Evolutionary conservation across 2,329 filamentous ascomycete genomes (phyloP), one percentile per base, ranked within the genome.

Genomic region (Fusarium sp.): DNA sequence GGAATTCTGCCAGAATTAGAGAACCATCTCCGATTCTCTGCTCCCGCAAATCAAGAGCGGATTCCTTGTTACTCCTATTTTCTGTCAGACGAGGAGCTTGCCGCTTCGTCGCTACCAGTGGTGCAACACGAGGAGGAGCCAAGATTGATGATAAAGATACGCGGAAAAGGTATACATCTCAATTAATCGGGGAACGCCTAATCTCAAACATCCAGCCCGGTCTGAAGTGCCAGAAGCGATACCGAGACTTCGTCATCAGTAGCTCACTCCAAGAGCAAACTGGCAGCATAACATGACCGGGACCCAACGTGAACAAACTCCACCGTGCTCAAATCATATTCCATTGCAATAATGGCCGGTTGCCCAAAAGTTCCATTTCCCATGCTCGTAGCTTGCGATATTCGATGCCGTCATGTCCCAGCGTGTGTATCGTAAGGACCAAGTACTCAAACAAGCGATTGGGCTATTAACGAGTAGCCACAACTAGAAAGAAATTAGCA

Each of bases 111-210:
- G 20, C 54, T 27, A 35, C 33, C 13, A 33, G 33, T n/a, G 30
- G 27, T n/a, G 20, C 15, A 55, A 32, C 26, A 42, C 45, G 18
- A 42, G 32, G 18, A 42, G 32, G 45, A 62, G 33, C 15, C 26
- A 20, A 23, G 44, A 17, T 30, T 63, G 41, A 46, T 33, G 42
- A 32, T 26, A 40, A 60, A 37, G 35, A 54, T 60, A 40, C 46
- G 52, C 62, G 44, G 56, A 76, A 23, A 77, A 75, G 73, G 73
- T 73, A 75, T 71, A 73, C 70, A 78, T 79, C 70, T 84, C 79
- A 79, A 85, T 85, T 84, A 84, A 79, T 83, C 76, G 81, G 79
- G 56, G 78, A 85, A 84, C 82, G 82, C 83, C 81, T 78, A 77
- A 78, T 81, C 78, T 80, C 82, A 83, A 84, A 85, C 81, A 84